Conservation (phyloP, 2,329 filamentous ascomycete genomes). For the Aspergillus pseudonomiae region DNA sequence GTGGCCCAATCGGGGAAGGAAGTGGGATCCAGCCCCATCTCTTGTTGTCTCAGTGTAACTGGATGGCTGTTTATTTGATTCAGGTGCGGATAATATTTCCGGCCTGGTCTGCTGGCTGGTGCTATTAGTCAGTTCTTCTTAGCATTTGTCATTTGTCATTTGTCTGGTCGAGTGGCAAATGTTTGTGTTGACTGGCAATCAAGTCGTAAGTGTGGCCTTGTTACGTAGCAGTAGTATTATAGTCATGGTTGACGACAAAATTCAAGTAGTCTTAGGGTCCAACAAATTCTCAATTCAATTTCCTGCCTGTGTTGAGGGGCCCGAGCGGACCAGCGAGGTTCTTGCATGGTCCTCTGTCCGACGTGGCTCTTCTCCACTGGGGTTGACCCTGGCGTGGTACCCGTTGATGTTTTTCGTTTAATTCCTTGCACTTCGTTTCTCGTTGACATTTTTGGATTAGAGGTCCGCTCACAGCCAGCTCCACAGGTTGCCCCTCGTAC, state of each 20-base stretch:
- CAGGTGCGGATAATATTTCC: conserved; percentile 1
- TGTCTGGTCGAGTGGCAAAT: not conserved
- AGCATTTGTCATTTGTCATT: not conserved
- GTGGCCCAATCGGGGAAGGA: not conserved
- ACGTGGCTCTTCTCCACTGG: not conserved
- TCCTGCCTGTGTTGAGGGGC: not conserved
- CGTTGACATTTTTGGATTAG: not conserved
- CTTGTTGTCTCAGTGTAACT: not conserved
- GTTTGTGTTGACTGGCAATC: not conserved
- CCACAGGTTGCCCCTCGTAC: not conserved
- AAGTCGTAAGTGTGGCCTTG: not conserved
- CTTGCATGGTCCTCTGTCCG: not conserved
- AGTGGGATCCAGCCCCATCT: not conserved
- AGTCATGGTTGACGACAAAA: not conserved
- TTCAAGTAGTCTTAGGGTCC: not conserved
- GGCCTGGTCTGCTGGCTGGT: not conserved
- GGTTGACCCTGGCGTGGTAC: not conserved
- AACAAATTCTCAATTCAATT: not conserved
- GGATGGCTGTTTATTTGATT: not conserved
- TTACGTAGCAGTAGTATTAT: conserved; percentile 4
- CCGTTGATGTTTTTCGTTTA: not conserved
- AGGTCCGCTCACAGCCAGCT: not conserved
- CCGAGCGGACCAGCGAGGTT: not conserved
- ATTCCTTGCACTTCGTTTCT: not conserved
- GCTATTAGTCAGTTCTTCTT: conserved; percentile 4